Evolutionary conservation across 2,329 filamentous ascomycete species (phyloP).

Genomic region (Lachnellula willkommii): DNA sequence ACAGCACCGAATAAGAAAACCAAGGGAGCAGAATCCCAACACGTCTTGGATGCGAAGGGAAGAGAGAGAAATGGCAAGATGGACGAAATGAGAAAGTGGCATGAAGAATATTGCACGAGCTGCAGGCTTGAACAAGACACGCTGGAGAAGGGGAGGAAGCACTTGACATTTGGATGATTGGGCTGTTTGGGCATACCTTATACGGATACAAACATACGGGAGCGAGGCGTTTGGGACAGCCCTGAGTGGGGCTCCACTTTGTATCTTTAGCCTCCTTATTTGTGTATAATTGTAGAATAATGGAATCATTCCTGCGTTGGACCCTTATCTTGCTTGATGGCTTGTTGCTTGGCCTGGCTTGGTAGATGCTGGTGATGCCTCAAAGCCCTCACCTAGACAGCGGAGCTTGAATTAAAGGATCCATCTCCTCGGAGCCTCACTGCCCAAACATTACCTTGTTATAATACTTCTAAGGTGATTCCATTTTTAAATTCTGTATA

Average conservation of each 20-base stretch:
- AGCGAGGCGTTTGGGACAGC: not conserved
- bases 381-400: too few species aligned
- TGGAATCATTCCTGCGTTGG: too few species aligned
- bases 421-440: too few species aligned
- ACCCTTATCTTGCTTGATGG: too few species aligned
- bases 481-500: too few species aligned
- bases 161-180: constrained; percentile 24
- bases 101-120: constrained; percentile 57
- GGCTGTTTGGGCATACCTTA: not conserved
- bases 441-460: too few species aligned
- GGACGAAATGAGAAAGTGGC: constrained; percentile 49
- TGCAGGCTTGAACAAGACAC: constrained; percentile 39
- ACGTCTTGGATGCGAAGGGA: constrained; percentile 19
- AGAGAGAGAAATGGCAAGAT: constrained; percentile 31
- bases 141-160: constrained; percentile 18
- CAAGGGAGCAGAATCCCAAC: constrained; percentile 17
- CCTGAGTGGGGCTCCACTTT: not conserved
- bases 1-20: constrained; percentile 25
- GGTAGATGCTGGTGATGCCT: too few species aligned
- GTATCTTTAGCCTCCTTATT: not conserved
- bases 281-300: not conserved
- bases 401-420: too few species aligned
- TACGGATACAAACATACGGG: not conserved
- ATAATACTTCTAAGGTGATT: too few species aligned
- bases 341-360: too few species aligned